A percentile compares a stretch with the other conserved stretches of the same genome.
Conservation (phyloP, 768 basidiomycete species). For the Suillus paluster region DNA sequence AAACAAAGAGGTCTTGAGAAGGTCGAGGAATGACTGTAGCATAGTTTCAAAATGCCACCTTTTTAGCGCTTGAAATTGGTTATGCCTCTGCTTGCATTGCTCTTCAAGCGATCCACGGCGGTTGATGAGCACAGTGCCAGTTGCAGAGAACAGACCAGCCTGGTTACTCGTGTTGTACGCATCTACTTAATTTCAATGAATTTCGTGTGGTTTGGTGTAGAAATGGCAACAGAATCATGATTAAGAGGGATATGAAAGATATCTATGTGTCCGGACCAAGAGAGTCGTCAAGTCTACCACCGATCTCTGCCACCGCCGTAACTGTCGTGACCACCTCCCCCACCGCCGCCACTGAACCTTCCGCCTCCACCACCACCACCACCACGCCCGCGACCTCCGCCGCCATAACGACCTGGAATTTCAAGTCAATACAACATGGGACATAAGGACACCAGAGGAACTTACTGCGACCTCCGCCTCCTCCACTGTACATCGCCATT, state of each 20-base stretch:
- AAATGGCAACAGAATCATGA: not conserved
- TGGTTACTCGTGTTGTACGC: too few relatives aligned
- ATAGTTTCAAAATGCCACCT: too few relatives aligned
- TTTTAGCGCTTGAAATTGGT: too few relatives aligned
- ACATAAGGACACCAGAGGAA: conserved; percentile 13
- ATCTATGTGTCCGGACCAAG: conserved; percentile 4
- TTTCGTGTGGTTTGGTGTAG: not conserved
- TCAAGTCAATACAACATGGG: conserved; percentile 8
- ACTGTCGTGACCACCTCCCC: conserved; percentile 45
- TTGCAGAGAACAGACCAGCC: too few relatives aligned
- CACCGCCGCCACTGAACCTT: conserved; percentile 46
- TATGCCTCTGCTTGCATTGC: too few relatives aligned
- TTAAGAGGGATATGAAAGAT: conserved; percentile 7
- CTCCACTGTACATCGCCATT: conserved; percentile 87
- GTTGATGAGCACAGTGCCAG: too few relatives aligned
- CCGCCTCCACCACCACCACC: conserved; percentile 49
- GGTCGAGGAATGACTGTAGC: too few relatives aligned
- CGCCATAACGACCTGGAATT: conserved; percentile 61
- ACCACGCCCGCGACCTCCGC: conserved; percentile 49
- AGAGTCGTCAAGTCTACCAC: conserved; percentile 14
- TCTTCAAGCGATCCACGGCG: too few relatives aligned
- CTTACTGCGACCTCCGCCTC: conserved; percentile 76
- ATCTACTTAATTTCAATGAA: not conserved
- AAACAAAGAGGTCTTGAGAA: too few relatives aligned
- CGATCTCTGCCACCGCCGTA: conserved; percentile 19